Conservation (phyloP, 306 rosid species). For the Begonia fuchsioides region DNA sequence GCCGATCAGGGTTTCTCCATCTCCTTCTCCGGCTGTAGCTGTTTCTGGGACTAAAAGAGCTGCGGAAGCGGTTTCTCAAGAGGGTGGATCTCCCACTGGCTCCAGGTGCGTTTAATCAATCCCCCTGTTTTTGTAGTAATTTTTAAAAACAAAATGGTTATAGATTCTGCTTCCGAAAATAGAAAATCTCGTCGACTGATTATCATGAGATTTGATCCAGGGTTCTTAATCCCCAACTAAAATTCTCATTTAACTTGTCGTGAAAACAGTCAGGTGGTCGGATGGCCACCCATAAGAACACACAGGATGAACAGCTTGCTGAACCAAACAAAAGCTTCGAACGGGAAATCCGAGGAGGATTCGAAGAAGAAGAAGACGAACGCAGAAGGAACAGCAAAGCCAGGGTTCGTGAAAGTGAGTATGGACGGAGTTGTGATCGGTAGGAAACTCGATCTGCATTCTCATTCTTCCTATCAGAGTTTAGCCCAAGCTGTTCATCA, state of each 20-base stretch:
- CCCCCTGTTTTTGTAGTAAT: background rate
- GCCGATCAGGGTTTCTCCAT: slow-evolving; percentile 16
- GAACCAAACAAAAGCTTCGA: slow-evolving; percentile 32
- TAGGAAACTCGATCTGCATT: slow-evolving; percentile 49
- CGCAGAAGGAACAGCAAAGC: slow-evolving; percentile 7
- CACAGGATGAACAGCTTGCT: slow-evolving; percentile 50
- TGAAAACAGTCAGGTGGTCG: slow-evolving; percentile 55
- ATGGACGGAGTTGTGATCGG: slow-evolving; percentile 51
- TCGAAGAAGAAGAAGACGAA: slow-evolving; percentile 14
- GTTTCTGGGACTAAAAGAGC: slow-evolving; percentile 51
- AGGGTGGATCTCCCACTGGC: slow-evolving; percentile 37
- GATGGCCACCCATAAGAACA: slow-evolving; percentile 64
- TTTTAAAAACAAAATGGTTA: background rate
- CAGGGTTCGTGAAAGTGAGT: slow-evolving; percentile 51
- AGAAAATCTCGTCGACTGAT: too few species aligned
- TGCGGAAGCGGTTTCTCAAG: slow-evolving; percentile 48
- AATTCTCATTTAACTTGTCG: background rate
- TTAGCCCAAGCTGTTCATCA: slow-evolving; percentile 41
- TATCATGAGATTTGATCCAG: background rate
- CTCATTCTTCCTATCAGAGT: slow-evolving; percentile 44
- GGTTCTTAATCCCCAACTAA: background rate
- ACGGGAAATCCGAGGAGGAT: slow-evolving; percentile 22
- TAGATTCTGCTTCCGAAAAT: background rate
- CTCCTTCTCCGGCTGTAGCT: slow-evolving; percentile 10
- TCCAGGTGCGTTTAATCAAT: slow-evolving; percentile 23